phyloP scores from a whole-genome alignment of 108 stramenopile genomes.

The Epithemia pelagica region DNA sequence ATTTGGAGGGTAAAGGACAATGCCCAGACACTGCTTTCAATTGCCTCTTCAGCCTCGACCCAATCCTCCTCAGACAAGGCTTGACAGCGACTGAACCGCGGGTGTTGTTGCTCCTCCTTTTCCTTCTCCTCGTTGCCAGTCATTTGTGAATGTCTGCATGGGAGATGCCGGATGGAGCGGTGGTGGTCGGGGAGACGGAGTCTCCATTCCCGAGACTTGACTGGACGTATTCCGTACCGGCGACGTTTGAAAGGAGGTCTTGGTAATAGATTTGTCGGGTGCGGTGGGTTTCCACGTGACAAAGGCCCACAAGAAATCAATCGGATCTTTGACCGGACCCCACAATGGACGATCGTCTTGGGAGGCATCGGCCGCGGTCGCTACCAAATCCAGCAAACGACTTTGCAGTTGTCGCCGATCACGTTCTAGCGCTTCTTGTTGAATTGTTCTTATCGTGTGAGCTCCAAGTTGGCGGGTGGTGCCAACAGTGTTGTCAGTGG shows the following conservation, averaged over 20 bases:
- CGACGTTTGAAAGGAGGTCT: slow-evolving; percentile 5
- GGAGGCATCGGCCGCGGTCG: slow-evolving; percentile 36
- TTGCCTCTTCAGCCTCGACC: slow-evolving; percentile 63
- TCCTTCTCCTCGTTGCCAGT: too few relatives aligned
- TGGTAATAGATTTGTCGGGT: too few relatives aligned
- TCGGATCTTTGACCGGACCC: slow-evolving; percentile 69
- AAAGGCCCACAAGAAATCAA: slow-evolving; percentile 46
- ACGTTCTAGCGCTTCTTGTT: slow-evolving; percentile 17
- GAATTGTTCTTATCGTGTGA: slow-evolving; percentile 1
- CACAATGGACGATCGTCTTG: slow-evolving; percentile 44
- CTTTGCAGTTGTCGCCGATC: slow-evolving; percentile 44
- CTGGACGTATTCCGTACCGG: not conserved
- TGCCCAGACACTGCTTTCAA: slow-evolving; percentile 48
- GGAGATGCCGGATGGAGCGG: too few relatives aligned
- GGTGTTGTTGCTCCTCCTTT: not conserved
- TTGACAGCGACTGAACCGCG: slow-evolving; percentile 28
- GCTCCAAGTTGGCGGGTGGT: too few relatives aligned
- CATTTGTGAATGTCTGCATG: too few relatives aligned
- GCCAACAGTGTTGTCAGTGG: too few relatives aligned
- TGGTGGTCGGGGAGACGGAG: too few relatives aligned
- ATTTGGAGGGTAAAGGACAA: slow-evolving; percentile 51
- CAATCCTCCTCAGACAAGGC: slow-evolving; percentile 37
- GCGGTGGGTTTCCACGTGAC: slow-evolving; percentile 51
- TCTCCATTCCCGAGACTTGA: not conserved
- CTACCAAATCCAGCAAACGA: slow-evolving; percentile 35